Base-by-base conservation (phyloP, 106 monocot species). In the Posidonia australis region DNA sequence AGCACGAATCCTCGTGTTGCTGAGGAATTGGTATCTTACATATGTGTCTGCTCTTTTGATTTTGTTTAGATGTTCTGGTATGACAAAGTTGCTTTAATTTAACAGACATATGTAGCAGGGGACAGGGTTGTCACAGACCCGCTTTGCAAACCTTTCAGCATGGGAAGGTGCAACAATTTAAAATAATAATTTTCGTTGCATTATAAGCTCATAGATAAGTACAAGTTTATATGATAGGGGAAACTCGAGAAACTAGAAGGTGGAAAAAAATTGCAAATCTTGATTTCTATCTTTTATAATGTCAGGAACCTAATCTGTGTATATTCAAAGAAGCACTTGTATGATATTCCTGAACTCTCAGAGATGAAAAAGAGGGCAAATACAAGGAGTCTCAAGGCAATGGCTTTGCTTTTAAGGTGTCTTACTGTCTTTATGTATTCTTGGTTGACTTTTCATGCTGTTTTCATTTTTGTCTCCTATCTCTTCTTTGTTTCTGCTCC, bases 291-390 rank as follows among this genome's bases (percentile, higher is more conserved):
- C 25, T 17, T 51, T 73, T 55, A 68, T 44, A 58, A 52, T 32
- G 31, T 20, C 83, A 93, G 93, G 75, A 93, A 93, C 70, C 85
- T 93, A 65, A 58, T 93, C 24, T 93, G 93, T 58, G 89, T 93
- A 13, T 93, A 89, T 64, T 93, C 93, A 36, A 93, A 93, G 68
- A 93, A 93, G 81, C 93, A 93, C 74, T 81, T 93, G 86, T 17
- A 79, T 77, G 93, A 93, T 83, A 77, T 67, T 66, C 93, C 93
- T 71, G 86, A 89, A 67, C 79, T 83, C 32, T 41, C 44, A 65
- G 93, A 93, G 58, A 76, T 73, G 89, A 93, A 93, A 76, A 89
- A 74, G 67, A 89, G 61, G 65, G 76, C 93, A 66, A 93, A 93
- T 77, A 89, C 83, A 1, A 70, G 83, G 60, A 93, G 86, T 64